A percentile compares a stretch with the other conserved stretches of the same genome.
Conservation (phyloP, 2,329 filamentous ascomycete species). For the Stagonosporopsis tanaceti region DNA sequence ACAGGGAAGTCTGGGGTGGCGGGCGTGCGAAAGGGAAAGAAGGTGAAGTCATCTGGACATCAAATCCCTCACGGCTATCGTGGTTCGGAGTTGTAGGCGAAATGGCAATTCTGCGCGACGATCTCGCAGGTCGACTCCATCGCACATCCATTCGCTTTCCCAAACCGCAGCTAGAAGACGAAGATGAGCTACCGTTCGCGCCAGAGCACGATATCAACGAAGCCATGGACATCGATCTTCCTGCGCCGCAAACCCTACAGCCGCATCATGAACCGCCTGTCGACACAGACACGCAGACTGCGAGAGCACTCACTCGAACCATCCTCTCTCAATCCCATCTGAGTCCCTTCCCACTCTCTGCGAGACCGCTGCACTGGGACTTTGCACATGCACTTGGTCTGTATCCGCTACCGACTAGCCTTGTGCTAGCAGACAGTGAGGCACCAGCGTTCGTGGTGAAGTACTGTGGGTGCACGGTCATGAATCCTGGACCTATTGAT, state of each 20-base stretch:
- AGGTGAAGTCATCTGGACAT: conserved; percentile 85
- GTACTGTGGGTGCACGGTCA: conserved; percentile 93
- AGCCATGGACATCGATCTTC: conserved; percentile 58
- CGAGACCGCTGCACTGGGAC: conserved; percentile 90
- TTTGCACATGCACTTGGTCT: conserved; percentile 77
- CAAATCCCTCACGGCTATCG: conserved; percentile 81
- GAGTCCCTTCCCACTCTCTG: conserved; percentile 81
- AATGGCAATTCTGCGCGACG: conserved; percentile 85
- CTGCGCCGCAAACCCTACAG: conserved; percentile 20
- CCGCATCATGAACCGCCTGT: conserved; percentile 26
- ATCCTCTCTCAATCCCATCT: conserved; percentile 90
- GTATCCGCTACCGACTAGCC: conserved; percentile 85
- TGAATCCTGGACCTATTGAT: conserved; percentile 86
- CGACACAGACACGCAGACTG: conserved; percentile 56
- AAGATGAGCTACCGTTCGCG: conserved; percentile 36
- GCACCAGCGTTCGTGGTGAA: conserved; percentile 84
- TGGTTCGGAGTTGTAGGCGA: conserved; percentile 91
- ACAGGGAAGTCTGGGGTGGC: conserved; percentile 68
- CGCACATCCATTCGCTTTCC: conserved; percentile 78
- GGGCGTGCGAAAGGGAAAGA: conserved; percentile 56
- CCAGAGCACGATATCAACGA: conserved; percentile 48
- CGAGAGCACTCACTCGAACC: conserved; percentile 86
- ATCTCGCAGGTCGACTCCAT: conserved; percentile 80
- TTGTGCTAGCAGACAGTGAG: conserved; percentile 84
- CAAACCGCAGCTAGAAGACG: conserved; percentile 28